Evolutionary conservation across 768 basidiomycete genomes (phyloP).

Genomic region (Russula foetens): DNA sequence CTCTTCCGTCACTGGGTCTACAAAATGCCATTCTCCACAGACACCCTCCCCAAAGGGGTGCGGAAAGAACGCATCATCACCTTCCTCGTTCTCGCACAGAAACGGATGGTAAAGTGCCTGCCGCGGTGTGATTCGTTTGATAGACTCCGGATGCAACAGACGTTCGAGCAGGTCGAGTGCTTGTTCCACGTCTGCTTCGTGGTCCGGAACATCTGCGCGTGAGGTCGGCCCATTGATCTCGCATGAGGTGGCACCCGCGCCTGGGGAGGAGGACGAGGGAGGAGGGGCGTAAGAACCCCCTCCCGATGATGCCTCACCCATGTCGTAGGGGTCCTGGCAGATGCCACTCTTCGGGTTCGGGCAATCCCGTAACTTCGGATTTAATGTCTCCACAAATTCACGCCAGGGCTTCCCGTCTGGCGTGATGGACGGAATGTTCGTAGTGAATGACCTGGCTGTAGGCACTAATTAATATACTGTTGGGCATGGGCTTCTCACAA

Average conservation of each 20-base stretch:
- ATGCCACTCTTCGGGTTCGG: constrained; percentile 42
- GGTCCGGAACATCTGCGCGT: constrained; percentile 31
- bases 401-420: constrained; percentile 61
- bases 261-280: constrained; percentile 22
- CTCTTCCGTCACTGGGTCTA: constrained; percentile 52
- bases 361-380: constrained; percentile 58
- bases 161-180: constrained; percentile 71
- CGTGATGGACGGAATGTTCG: constrained; percentile 80
- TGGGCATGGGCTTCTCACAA: background rate
- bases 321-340: constrained; percentile 46
- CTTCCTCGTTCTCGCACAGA: constrained; percentile 42
- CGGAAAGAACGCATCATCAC: constrained; percentile 65
- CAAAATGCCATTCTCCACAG: constrained; percentile 54
- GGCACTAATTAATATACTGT: background rate
- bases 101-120: constrained; percentile 76
- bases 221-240: constrained; percentile 21
- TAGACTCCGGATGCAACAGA: constrained; percentile 70
- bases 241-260: constrained; percentile 22
- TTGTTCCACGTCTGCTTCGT: constrained; percentile 47
- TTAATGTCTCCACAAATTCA: constrained; percentile 67
- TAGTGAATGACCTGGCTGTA: constrained; percentile 78
- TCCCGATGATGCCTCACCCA: constrained; percentile 14
- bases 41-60: constrained; percentile 61
- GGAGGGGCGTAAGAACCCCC: constrained; percentile 24
- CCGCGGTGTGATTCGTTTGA: constrained; percentile 67